Base-by-base conservation (phyloP, 2,329 filamentous ascomycete genomes). In the Exophiala sideris region DNA sequence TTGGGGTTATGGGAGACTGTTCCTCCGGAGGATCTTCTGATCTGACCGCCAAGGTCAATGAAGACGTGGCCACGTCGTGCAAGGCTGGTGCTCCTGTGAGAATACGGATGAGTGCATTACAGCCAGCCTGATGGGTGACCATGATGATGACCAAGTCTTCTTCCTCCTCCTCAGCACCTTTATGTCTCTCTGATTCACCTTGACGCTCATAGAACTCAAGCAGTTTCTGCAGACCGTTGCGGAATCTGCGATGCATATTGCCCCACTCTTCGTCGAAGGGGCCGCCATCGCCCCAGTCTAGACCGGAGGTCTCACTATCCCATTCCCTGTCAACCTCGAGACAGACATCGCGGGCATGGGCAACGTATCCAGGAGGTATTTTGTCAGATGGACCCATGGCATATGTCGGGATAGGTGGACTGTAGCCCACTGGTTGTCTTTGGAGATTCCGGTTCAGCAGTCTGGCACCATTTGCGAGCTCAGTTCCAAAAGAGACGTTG, bases 181-280 rank as follows among this genome's bases (percentile, higher is more conserved):
- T 56, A n/a, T 60, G 62, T 39, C 49, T 48, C 33, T 59, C 57
- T 52, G 73, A 78, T 7, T 78, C 78, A 11, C 78, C 74, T 68
- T 62, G 39, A 36, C 52, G 54, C 50, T 74, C 73, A 67, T 99
- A 99, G 89, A 91, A 97, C 55, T 87, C 80, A 10, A 96, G 76
- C 74, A 96, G 81, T 41, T 83, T 83, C 61, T 88, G 85, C 36
- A 96, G 71, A 1, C 92, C 92, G 57, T 79, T 82, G 35, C 91
- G 82, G 65, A 97, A 96, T 18, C 94, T 83, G 67, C 86, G 86
- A 71, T 99, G 94, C 94, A 99, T 97, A 3, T 84, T 79, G 29
- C 89, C 88, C 94, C 94, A 99, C 71, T 97, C 94, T 71, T 99
- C 94, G 1, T 89, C 91, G 64, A 89, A 88, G 40, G 86, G 81